These are phyloP conservation scores for Venustampulla echinocandica DNA, from an alignment of 495 filamentous ascomycete genomes.

Conservation along the genomic window DNA sequence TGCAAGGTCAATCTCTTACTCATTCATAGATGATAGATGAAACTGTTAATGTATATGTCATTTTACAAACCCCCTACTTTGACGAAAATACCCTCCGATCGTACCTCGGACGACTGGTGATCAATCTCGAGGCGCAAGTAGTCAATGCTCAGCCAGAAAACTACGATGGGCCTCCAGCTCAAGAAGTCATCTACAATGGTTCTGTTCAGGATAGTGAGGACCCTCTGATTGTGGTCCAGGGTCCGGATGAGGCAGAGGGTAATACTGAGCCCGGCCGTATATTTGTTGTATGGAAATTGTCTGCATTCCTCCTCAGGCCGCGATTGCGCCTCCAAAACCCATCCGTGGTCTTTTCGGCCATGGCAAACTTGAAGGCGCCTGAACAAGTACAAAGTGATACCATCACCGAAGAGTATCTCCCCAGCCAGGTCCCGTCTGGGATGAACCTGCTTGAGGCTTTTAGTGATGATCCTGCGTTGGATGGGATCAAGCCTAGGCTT, in stretches of 20 bases:
- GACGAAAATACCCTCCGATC: slow-evolving; percentile 49
- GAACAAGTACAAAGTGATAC: slow-evolving; percentile 40
- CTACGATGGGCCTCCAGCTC: slow-evolving; percentile 38
- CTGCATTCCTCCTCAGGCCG: slow-evolving; percentile 69
- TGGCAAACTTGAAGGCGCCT: slow-evolving; percentile 54
- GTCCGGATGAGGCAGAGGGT: slow-evolving; percentile 34
- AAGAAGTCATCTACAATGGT: slow-evolving; percentile 60
- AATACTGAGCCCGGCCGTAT: slow-evolving; percentile 36
- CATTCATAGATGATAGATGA: slow-evolving; percentile 67
- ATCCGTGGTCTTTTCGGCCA: slow-evolving; percentile 65
- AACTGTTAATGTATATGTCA: slow-evolving; percentile 59
- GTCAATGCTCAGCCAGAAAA: slow-evolving; percentile 46
- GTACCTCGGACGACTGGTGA: slow-evolving; percentile 52
- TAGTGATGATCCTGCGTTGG: slow-evolving; percentile 56
- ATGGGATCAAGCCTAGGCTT: slow-evolving; percentile 60
- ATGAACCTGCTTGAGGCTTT: slow-evolving; percentile 78
- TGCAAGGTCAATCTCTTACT: slow-evolving; percentile 43
- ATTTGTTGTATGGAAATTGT: slow-evolving; percentile 72
- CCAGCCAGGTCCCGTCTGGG: slow-evolving; percentile 62
- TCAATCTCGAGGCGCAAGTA: slow-evolving; percentile 65
- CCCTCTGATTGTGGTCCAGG: slow-evolving; percentile 51
- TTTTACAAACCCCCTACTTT: slow-evolving; percentile 58
- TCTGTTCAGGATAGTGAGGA: slow-evolving; percentile 50
- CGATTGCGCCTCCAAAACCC: slow-evolving; percentile 71
- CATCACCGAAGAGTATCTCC: slow-evolving; percentile 64